These are phyloP conservation scores for Colletotrichum siamense DNA, from an alignment of 2,329 filamentous ascomycete species.

Conservation along the genomic window DNA sequence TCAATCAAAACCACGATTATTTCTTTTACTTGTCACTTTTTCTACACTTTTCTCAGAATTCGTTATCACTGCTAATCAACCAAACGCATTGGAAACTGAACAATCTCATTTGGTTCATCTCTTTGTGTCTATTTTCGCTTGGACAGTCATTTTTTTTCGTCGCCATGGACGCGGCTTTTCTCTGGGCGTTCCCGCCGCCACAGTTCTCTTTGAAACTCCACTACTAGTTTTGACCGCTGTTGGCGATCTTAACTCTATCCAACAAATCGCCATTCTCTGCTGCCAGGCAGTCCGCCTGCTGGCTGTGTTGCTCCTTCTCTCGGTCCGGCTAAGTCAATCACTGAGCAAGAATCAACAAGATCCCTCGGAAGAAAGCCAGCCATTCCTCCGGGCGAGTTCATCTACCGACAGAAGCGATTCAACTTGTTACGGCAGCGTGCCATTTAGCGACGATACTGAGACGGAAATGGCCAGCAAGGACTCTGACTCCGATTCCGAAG, in stretches of 20 bases:
- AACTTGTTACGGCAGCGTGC: background rate
- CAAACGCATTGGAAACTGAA: background rate
- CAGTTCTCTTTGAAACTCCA: background rate
- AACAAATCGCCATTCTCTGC: background rate
- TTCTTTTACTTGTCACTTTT: background rate
- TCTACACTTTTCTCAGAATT: background rate
- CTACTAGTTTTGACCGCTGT: background rate
- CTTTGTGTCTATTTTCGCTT: background rate
- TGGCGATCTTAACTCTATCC: background rate
- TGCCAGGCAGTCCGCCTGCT: background rate
- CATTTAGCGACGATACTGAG: background rate
- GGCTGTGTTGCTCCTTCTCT: background rate
- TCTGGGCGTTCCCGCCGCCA: background rate
- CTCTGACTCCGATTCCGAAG: slow-evolving; percentile 2
- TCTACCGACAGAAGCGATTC: background rate
- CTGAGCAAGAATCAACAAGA: background rate
- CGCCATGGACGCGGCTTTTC: background rate
- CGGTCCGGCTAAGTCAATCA: background rate
- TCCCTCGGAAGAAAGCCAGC: background rate
- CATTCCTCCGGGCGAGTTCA: background rate
- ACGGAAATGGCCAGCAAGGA: background rate
- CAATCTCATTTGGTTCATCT: background rate
- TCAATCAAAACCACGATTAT: background rate
- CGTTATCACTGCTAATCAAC: background rate
- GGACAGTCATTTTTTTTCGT: background rate